Percentiles rank a stretch among this genome's conserved stretches.
phyloP scores from a whole-genome alignment of 2,329 filamentous ascomycete genomes.

The Alternaria gaisen region DNA sequence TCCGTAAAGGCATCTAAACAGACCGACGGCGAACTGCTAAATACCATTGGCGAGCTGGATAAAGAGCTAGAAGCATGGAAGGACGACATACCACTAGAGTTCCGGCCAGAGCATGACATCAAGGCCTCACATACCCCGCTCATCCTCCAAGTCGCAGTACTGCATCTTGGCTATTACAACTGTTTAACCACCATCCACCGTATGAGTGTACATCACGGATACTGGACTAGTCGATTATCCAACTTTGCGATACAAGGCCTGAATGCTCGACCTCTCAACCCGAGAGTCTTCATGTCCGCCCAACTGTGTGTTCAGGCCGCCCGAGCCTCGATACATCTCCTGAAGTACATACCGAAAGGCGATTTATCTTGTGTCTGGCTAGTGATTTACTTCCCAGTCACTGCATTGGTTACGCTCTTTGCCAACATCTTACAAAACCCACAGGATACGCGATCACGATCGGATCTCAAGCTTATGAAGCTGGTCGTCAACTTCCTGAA shows the following conservation, averaged over 20 bases:
- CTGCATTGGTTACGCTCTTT: slow-evolving; percentile 91
- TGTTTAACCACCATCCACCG: slow-evolving; percentile 96
- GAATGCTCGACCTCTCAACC: slow-evolving; percentile 89
- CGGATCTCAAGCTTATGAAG: slow-evolving; percentile 90
- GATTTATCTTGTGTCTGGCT: slow-evolving; percentile 97
- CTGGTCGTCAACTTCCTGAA: slow-evolving; percentile 91
- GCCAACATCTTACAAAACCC: slow-evolving; percentile 97
- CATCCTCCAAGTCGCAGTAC: slow-evolving; percentile 91
- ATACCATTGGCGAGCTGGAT: slow-evolving; percentile 95
- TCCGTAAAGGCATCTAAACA: slow-evolving; percentile 92
- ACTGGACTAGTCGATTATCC: slow-evolving; percentile 94
- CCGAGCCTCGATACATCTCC: slow-evolving; percentile 87
- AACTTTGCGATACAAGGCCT: slow-evolving; percentile 95
- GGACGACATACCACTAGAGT: slow-evolving; percentile 91
- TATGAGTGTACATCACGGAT: slow-evolving; percentile 97
- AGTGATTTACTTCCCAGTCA: slow-evolving; percentile 95
- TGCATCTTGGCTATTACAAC: slow-evolving; percentile 98
- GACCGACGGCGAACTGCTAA: slow-evolving; percentile 89
- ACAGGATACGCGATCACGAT: slow-evolving; percentile 83
- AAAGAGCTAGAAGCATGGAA: slow-evolving; percentile 89
- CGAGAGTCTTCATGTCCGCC: slow-evolving; percentile 91
- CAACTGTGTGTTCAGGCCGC: slow-evolving; percentile 92
- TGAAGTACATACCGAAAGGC: slow-evolving; percentile 95
- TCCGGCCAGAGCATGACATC: slow-evolving; percentile 96
- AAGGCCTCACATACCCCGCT: slow-evolving; percentile 89